Evolutionary conservation across 805 yeast species (phyloP).

Genomic region (Ogataea saltuana): DNA sequence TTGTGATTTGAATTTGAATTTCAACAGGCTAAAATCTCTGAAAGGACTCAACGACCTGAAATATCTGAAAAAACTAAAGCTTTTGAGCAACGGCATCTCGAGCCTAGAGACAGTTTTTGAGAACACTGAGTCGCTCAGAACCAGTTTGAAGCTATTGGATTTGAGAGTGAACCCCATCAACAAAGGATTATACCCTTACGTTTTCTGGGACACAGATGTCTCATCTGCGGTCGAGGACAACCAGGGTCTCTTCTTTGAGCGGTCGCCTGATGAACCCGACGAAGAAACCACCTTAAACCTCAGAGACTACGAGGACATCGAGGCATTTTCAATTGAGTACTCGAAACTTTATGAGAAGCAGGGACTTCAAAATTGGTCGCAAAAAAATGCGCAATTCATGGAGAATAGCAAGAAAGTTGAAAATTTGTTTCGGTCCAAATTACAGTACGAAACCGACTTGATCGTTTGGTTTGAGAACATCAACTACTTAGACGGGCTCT

Average conservation of each 20-base stretch:
- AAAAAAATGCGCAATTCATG: conserved; percentile 34
- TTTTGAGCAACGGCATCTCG: conserved; percentile 48
- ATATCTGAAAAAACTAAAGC: conserved; percentile 40
- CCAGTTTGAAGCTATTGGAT: conserved; percentile 43
- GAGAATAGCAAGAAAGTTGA: conserved; percentile 3
- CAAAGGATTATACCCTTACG: conserved; percentile 50
- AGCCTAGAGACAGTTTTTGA: conserved; percentile 37
- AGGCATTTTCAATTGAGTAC: conserved; percentile 50
- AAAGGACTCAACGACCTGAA: conserved; percentile 37
- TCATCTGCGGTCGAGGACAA: conserved; percentile 14
- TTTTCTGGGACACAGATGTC: conserved; percentile 46
- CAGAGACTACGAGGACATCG: conserved; percentile 52
- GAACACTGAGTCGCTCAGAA: conserved; percentile 33
- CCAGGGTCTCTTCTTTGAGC: not conserved
- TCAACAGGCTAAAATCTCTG: conserved; percentile 43
- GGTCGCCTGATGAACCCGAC: conserved; percentile 22
- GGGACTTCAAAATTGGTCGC: conserved; percentile 42
- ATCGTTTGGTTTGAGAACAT: conserved; percentile 31
- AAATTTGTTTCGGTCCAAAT: conserved; percentile 1
- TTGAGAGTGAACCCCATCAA: conserved; percentile 51
- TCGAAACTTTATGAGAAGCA: conserved; percentile 38
- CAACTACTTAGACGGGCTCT: conserved; percentile 32
- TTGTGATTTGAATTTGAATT: conserved; percentile 49
- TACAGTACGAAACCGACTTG: conserved; percentile 23
- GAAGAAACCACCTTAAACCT: conserved; percentile 40